A percentile compares a stretch with the other conserved stretches of the same genome.
phyloP scores from a whole-genome alignment of 2,329 filamentous ascomycete genomes.

The Ophiosphaerella herpotricha region DNA sequence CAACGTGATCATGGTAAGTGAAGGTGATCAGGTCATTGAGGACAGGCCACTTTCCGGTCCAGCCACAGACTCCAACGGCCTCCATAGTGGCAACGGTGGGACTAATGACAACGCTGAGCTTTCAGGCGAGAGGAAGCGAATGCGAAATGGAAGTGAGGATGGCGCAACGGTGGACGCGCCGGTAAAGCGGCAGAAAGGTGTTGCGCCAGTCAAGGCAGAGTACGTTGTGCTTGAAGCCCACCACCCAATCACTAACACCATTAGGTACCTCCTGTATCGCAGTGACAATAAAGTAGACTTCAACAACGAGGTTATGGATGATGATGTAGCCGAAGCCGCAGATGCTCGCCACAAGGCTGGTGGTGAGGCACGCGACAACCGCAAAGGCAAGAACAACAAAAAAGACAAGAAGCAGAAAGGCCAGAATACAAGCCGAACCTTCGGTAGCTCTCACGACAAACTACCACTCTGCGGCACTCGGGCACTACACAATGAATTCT shows the following conservation, averaged over 20 bases:
- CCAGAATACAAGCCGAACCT: constrained; percentile 83
- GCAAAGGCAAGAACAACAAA: constrained; percentile 55
- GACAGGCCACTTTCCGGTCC: constrained; percentile 15
- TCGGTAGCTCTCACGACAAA: constrained; percentile 78
- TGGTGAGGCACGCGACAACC: constrained; percentile 37
- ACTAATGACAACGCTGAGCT: constrained; percentile 33
- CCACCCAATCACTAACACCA: constrained; percentile 22
- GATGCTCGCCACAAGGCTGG: constrained; percentile 50
- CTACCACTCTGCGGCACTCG: constrained; percentile 78
- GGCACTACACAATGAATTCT: constrained; percentile 76
- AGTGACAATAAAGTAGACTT: constrained; percentile 29
- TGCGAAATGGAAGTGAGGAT: constrained; percentile 41
- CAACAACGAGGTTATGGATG: constrained; percentile 47
- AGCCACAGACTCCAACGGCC: constrained; percentile 20
- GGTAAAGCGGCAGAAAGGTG: constrained; percentile 53
- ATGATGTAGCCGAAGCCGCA: constrained; percentile 64
- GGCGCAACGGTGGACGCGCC: constrained; percentile 27
- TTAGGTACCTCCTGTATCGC: constrained; percentile 41
- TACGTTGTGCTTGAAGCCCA: constrained; percentile 45
- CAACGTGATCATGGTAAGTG: constrained; percentile 19
- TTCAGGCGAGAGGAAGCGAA: constrained; percentile 41
- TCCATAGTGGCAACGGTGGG: constrained; percentile 27
- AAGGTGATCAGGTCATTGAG: constrained; percentile 10
- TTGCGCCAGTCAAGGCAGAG: constrained; percentile 76
- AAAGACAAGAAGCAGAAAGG: constrained; percentile 69